A percentile compares a stretch with the other conserved stretches of the same genome.
Conservation (phyloP, 2,329 filamentous ascomycete species). For the Pseudocercospora musae region DNA sequence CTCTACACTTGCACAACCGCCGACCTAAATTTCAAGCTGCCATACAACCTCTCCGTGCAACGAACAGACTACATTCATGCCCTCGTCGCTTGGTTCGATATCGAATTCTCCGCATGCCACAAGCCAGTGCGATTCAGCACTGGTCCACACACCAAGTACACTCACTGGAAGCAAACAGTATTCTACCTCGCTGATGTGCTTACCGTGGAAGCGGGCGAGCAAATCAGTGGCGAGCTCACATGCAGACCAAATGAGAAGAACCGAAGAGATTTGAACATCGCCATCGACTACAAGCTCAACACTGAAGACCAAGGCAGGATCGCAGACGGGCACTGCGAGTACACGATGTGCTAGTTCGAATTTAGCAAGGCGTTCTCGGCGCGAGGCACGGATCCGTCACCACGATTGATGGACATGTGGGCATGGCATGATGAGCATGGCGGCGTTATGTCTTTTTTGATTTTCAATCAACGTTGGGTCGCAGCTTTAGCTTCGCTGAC, state of each 20-base stretch:
- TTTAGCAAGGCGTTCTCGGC: slow-evolving; percentile 15
- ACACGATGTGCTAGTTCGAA: slow-evolving; percentile 60
- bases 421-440: slow-evolving; percentile 20
- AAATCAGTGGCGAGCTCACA: slow-evolving; percentile 67
- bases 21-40: slow-evolving; percentile 79
- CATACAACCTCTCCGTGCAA: slow-evolving; percentile 72
- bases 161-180: slow-evolving; percentile 99
- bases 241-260: slow-evolving; percentile 94
- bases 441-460: slow-evolving; percentile 4
- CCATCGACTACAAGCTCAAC: slow-evolving; percentile 75
- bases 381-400: neutral
- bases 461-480: slow-evolving; percentile 28
- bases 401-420: slow-evolving; percentile 14
- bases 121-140: slow-evolving; percentile 97
- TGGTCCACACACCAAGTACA: slow-evolving; percentile 97
- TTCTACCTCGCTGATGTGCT: slow-evolving; percentile 95
- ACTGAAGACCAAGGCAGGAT: slow-evolving; percentile 69
- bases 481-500: slow-evolving; percentile 40
- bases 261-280: slow-evolving; percentile 89
- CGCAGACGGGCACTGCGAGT: slow-evolving; percentile 68
- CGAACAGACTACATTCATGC: slow-evolving; percentile 95
- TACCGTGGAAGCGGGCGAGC: slow-evolving; percentile 84
- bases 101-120: slow-evolving; percentile 97
- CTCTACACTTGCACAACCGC: slow-evolving; percentile 86
- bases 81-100: slow-evolving; percentile 97